phyloP scores from a whole-genome alignment of 441 rosid species.

The Jatropha multifida region DNA sequence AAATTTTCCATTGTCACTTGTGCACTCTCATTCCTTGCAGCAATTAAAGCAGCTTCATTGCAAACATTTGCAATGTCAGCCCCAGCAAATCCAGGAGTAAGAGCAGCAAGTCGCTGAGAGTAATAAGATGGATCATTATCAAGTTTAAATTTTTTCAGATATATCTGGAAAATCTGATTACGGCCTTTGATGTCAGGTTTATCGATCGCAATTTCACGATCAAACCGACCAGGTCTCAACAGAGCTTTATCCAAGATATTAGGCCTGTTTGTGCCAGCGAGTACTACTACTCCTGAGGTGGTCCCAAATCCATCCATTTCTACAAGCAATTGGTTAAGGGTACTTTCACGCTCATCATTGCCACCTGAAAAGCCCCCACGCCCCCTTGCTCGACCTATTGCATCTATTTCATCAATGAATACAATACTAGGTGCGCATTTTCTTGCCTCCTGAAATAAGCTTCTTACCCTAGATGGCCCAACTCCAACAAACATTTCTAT shows the following conservation, averaged over 20 bases:
- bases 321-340: slow-evolving; percentile 66
- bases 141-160: slow-evolving; percentile 58
- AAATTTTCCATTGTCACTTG: slow-evolving; percentile 55
- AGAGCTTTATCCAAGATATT: slow-evolving; percentile 65
- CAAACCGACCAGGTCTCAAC: slow-evolving; percentile 67
- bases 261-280: slow-evolving; percentile 70
- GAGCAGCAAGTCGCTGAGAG: slow-evolving; percentile 64
- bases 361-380: slow-evolving; percentile 69
- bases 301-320: slow-evolving; percentile 85
- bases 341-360: slow-evolving; percentile 63
- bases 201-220: slow-evolving; percentile 57
- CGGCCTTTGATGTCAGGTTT: slow-evolving; percentile 70
- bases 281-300: slow-evolving; percentile 62
- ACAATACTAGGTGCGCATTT: slow-evolving; percentile 60
- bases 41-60: slow-evolving; percentile 71
- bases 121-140: slow-evolving; percentile 51
- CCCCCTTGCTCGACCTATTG: slow-evolving; percentile 68
- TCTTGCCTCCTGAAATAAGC: slow-evolving; percentile 73
- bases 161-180: slow-evolving; percentile 55
- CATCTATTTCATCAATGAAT: slow-evolving; percentile 68
- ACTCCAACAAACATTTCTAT: slow-evolving; percentile 77
- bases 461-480: slow-evolving; percentile 69
- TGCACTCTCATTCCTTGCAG: slow-evolving; percentile 52
- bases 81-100: slow-evolving; percentile 73
- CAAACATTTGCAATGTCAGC: slow-evolving; percentile 76